Conservation (phyloP, 108 stramenopile genomes). For the Pseudonitzschia multistriata region DNA sequence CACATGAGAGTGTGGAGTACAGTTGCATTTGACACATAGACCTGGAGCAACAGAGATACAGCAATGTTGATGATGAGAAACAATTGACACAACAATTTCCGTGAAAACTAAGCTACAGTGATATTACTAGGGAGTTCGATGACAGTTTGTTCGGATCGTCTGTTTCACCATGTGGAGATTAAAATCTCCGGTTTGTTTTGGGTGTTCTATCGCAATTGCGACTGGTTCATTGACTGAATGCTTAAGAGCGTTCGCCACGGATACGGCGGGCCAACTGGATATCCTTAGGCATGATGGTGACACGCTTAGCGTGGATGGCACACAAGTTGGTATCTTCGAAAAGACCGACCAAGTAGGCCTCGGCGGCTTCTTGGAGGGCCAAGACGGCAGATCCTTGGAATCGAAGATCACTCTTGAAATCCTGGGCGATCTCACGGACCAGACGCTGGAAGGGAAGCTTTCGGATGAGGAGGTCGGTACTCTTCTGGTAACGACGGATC, state of each 20-base stretch:
- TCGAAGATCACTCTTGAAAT: conserved; percentile 88
- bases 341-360: conserved; percentile 83
- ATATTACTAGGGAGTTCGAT: too few species aligned
- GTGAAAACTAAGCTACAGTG: too few species aligned
- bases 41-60: too few species aligned
- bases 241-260: conserved; percentile 75
- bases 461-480: conserved; percentile 91
- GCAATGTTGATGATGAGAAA: too few species aligned
- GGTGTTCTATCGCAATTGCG: background rate
- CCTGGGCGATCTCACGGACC: conserved; percentile 83
- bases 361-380: conserved; percentile 93
- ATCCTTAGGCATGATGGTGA: conserved; percentile 90
- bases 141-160: background rate
- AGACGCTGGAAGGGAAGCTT: conserved; percentile 95
- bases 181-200: conserved; percentile 27
- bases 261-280: conserved; percentile 66
- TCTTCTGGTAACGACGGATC: conserved; percentile 94
- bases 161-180: conserved; percentile 25
- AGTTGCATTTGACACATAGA: too few species aligned
- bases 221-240: background rate
- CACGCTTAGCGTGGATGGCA: conserved; percentile 92
- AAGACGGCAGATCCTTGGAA: conserved; percentile 91
- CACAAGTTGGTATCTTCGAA: conserved; percentile 94
- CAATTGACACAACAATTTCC: too few species aligned
- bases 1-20: too few species aligned